phyloP scores from a whole-genome alignment of 1,284 basidiomycete species.

The Rhodotorula glutinis region DNA sequence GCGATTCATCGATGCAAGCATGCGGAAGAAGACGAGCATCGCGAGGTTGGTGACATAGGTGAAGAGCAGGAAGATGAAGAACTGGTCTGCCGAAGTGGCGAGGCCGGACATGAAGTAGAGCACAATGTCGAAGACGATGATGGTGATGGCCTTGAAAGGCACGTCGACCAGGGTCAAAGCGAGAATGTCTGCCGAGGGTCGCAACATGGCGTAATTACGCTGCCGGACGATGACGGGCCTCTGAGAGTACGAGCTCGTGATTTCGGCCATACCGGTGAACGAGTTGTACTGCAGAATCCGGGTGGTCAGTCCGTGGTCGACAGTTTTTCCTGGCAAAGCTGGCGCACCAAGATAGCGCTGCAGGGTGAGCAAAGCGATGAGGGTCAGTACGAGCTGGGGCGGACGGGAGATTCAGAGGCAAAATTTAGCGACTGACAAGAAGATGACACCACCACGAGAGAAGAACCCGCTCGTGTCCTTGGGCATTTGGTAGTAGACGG shows the following conservation, averaged over 20 bases:
- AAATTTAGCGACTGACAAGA: conserved; percentile 42
- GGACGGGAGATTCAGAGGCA: too few relatives aligned
- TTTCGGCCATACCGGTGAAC: conserved; percentile 57
- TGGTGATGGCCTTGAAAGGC: conserved; percentile 50
- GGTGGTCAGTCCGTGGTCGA: too few relatives aligned
- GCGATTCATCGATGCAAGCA: conserved; percentile 50
- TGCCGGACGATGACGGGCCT: conserved; percentile 49
- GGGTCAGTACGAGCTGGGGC: too few relatives aligned
- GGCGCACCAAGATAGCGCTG: conserved; percentile 40
- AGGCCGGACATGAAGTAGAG: conserved; percentile 53
- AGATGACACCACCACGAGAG: conserved; percentile 68
- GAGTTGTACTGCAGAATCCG: conserved; percentile 47
- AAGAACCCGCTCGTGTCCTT: conserved; percentile 66
- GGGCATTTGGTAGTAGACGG: conserved; percentile 63
- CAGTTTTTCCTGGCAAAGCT: not conserved
- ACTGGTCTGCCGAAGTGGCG: conserved; percentile 47
- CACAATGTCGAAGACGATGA: conserved; percentile 42
- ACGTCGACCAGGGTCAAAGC: conserved; percentile 53
- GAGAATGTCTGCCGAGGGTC: conserved; percentile 51
- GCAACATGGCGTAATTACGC: conserved; percentile 51
- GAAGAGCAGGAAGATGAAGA: conserved; percentile 50
- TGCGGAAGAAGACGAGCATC: conserved; percentile 53
- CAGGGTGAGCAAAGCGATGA: too few relatives aligned
- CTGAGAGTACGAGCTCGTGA: conserved; percentile 57
- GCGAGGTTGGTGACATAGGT: conserved; percentile 50